phyloP scores from a whole-genome alignment of 2,329 filamentous ascomycete species.

The Fusarium floridanum region DNA sequence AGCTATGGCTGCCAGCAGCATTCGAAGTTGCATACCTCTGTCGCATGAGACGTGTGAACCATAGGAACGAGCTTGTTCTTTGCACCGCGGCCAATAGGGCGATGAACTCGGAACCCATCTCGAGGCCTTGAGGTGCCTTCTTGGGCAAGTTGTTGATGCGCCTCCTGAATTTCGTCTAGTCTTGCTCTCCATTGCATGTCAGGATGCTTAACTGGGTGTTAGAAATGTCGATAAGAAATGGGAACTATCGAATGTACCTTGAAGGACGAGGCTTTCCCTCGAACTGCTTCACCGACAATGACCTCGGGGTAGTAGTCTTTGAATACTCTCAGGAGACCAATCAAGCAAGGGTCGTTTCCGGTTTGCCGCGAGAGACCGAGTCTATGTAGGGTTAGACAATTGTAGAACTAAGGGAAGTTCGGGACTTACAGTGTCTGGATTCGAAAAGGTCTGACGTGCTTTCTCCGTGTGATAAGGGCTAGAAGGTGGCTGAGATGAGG shows the following conservation, averaged over 20 bases:
- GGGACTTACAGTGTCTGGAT: constrained; percentile 78
- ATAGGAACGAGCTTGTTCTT: constrained; percentile 67
- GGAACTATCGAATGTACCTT: constrained; percentile 56
- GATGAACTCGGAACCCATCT: constrained; percentile 73
- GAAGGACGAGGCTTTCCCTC: constrained; percentile 72
- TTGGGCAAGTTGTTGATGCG: constrained; percentile 63
- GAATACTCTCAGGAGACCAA: constrained; percentile 83
- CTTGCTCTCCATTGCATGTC: constrained; percentile 80
- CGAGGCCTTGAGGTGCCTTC: constrained; percentile 52
- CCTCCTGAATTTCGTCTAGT: constrained; percentile 75
- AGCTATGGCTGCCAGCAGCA: background rate
- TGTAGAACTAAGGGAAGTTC: background rate
- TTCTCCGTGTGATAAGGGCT: constrained; percentile 82
- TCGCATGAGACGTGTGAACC: constrained; percentile 80
- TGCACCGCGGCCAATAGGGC: constrained; percentile 52
- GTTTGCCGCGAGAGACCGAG: constrained; percentile 69
- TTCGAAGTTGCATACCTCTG: constrained; percentile 64
- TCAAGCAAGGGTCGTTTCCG: constrained; percentile 79
- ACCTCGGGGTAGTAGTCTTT: constrained; percentile 94
- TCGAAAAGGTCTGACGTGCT: constrained; percentile 85
- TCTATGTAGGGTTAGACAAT: constrained; percentile 51
- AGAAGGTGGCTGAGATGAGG: constrained; percentile 80
- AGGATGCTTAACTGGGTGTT: constrained; percentile 68
- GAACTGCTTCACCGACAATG: constrained; percentile 77
- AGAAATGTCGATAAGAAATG: background rate